Evolutionary conservation across 2,329 filamentous ascomycete species (phyloP), one percentile per base, ranked within the genome.

Genomic region (Xylaria sp.): DNA sequence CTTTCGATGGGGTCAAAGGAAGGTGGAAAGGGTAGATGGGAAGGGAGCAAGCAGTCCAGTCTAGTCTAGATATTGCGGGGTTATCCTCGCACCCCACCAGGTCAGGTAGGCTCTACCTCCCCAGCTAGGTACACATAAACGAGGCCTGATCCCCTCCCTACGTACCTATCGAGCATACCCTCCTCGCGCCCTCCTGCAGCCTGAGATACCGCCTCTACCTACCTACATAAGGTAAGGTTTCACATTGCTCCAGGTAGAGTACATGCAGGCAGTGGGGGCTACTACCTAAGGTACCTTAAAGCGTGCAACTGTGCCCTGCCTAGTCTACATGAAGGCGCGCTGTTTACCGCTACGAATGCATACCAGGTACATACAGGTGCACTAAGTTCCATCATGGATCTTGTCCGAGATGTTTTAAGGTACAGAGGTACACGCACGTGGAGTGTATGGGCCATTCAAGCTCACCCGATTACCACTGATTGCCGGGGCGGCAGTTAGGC

Each of bases 61-160:
- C 11, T 32, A 47, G 55, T 64, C 45, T 55, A 58, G 68, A 66
- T 61, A 66, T 59, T 62, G 67, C 67, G 67, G 67, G 67, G 67
- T 69, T 66, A 62, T 63, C 47, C 56, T 51, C 48, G 56, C 67
- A 47, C 67, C 67, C 63, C 50, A 65, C 36, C 11, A 55, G 53
- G 30, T 57, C 54, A 42, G 9, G 36, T 11, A 12, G 17, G 53
- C 8, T 39, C 30, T 21, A 39, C 53, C 53, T 39, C 21, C 53
- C 27, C n/a, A 32, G 14, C 50, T 55, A 36, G 17, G 53, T 55
- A 27, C 24, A 4, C 24, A 27, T 27, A 36, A 14, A 55, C 27
- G 50, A 48, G 21, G 19, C 47, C 11, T 48, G 51, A 55, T n/a
- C 53, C 53, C 53, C 53, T 55, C 53, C 53, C 17, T 24, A 4